Conservation (phyloP, 2,329 filamentous ascomycete species). For the Scleromitrula shiraiana region DNA sequence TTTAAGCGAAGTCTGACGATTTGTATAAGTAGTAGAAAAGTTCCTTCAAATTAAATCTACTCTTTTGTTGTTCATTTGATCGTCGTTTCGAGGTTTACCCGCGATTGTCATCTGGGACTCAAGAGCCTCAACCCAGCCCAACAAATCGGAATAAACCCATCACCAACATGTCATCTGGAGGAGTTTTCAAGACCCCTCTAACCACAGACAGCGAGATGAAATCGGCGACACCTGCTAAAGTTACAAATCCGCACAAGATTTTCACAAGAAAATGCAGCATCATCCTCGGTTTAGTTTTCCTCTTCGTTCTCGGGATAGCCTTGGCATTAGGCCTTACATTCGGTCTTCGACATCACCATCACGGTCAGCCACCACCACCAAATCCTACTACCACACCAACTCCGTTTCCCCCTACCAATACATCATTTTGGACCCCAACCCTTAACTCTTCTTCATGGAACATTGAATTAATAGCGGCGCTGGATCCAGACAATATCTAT, state of each 20-base stretch:
- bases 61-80: too few species aligned
- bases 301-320: conserved; percentile 5
- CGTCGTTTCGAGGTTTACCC: too few species aligned
- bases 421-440: conserved; percentile 5
- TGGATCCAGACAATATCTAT: conserved; percentile 15
- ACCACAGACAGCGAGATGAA: neutral
- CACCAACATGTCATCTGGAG: conserved; percentile 7
- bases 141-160: neutral
- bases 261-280: conserved; percentile 11
- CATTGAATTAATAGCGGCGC: conserved; percentile 4
- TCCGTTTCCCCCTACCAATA: conserved; percentile 2
- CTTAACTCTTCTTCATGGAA: conserved; percentile 9
- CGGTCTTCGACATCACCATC: neutral
- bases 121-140: neutral
- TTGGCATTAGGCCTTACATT: conserved; percentile 5
- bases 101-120: neutral
- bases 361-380: neutral
- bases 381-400: neutral
- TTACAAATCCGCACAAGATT: conserved; percentile 4
- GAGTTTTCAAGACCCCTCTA: conserved; percentile 6
- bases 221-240: neutral
- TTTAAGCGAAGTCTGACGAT: too few species aligned
- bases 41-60: too few species aligned
- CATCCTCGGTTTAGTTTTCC: conserved; percentile 4
- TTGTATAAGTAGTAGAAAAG: too few species aligned